A percentile compares a stretch with the other conserved stretches of the same genome.
Evolutionary conservation across 2,329 filamentous ascomycete species (phyloP).

Genomic region (Nigrograna mackinnonii): DNA sequence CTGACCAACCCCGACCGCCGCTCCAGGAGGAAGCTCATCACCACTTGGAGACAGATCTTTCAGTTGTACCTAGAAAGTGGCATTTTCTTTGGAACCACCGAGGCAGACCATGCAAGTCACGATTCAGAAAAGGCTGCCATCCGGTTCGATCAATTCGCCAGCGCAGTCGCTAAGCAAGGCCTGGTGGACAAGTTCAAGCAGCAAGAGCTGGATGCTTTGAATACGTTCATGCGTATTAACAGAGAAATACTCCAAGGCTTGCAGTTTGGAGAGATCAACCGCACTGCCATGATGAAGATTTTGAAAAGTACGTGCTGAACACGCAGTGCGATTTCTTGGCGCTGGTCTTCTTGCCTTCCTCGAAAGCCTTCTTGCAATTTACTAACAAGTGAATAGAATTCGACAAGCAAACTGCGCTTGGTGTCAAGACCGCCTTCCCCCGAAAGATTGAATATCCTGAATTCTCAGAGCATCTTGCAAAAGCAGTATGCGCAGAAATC

Average conservation of each 20-base stretch:
- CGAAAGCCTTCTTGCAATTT: not conserved
- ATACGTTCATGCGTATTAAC: slow-evolving; percentile 74
- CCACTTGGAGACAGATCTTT: slow-evolving; percentile 80
- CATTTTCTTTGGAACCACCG: slow-evolving; percentile 80
- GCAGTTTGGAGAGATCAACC: slow-evolving; percentile 84
- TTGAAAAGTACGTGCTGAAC: slow-evolving; percentile 69
- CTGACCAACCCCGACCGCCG: slow-evolving; percentile 68
- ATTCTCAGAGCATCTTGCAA: slow-evolving; percentile 69
- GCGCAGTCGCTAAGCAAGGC: slow-evolving; percentile 64
- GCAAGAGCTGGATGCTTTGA: slow-evolving; percentile 63
- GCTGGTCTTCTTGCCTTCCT: no score
- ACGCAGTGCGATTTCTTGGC: no score
- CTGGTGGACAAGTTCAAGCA: slow-evolving; percentile 67
- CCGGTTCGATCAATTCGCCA: slow-evolving; percentile 73
- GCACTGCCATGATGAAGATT: slow-evolving; percentile 77
- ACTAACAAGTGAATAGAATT: slow-evolving; percentile 62
- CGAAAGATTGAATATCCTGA: slow-evolving; percentile 59
- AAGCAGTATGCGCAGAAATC: slow-evolving; percentile 75
- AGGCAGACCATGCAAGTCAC: slow-evolving; percentile 70
- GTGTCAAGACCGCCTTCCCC: slow-evolving; percentile 67
- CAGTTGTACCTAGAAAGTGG: slow-evolving; percentile 78
- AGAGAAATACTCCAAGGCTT: slow-evolving; percentile 75
- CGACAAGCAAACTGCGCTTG: slow-evolving; percentile 79
- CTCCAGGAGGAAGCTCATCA: slow-evolving; percentile 66
- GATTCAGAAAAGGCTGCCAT: slow-evolving; percentile 67